Conservation (phyloP, 768 basidiomycete genomes). For the Pulveroboletus sp. region DNA sequence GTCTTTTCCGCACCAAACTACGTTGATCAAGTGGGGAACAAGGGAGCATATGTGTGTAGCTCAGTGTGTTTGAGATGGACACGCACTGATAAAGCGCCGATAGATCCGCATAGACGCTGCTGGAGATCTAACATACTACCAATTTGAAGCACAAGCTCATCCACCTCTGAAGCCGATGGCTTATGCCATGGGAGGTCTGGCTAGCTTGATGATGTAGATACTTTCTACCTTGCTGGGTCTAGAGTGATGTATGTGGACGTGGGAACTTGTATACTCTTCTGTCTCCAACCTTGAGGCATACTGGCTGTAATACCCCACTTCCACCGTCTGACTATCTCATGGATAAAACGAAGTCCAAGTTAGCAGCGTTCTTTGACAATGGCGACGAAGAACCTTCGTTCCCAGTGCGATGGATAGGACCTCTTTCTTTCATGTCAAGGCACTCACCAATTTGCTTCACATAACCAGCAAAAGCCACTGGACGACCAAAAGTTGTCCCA, state of each 20-base stretch:
- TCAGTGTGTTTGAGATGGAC: neutral
- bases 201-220: constrained; percentile 65
- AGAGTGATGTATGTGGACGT: constrained; percentile 13
- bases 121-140: constrained; percentile 70
- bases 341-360: constrained; percentile 41
- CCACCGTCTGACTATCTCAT: constrained; percentile 14
- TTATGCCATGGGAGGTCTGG: constrained; percentile 67
- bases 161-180: constrained; percentile 95
- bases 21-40: constrained; percentile 88
- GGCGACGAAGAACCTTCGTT: constrained; percentile 85
- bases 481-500: constrained; percentile 85
- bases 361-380: constrained; percentile 82
- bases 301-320: constrained; percentile 1
- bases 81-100: constrained; percentile 4
- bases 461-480: constrained; percentile 76
- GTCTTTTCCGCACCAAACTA: constrained; percentile 96
- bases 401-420: constrained; percentile 87
- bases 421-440: constrained; percentile 46
- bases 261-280: constrained; percentile 17
- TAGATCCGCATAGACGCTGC: constrained; percentile 81
- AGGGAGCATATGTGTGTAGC: constrained; percentile 79
- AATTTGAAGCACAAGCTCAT: constrained; percentile 85
- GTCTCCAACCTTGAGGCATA: neutral
- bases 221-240: neutral
- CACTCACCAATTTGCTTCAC: constrained; percentile 59